Base-by-base conservation (phyloP, 1,284 basidiomycete species). In the Puccinia triticina region DNA sequence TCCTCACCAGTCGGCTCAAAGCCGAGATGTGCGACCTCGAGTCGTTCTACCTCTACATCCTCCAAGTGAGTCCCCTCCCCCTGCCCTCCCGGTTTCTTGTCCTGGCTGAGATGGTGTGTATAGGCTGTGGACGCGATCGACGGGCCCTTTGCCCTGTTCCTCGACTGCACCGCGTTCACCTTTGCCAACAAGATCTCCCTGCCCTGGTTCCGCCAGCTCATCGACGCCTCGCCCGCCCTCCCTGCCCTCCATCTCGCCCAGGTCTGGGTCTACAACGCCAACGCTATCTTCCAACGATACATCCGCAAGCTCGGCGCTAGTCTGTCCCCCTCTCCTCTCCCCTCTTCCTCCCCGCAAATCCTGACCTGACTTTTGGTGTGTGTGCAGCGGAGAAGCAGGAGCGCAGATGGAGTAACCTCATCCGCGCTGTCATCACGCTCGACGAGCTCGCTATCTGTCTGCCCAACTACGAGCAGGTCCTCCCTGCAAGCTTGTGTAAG, bases 71-170 rank as follows among this genome's bases (percentile, higher is more conserved):
- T 82, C 29, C 21, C 23, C 16, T 57, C n/a, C n/a, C n/a, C n/a
- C n/a, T 21, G 46, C 48, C 21, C 16, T 11, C 21, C 3, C 37
- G 23, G 23, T 50, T 50, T 50, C 32, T 48, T 29, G 48, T 50
- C 16, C 11, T 40, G 64, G n/a, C 64, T 40, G 64, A 66, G 76
- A 14, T 40, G 37, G 75, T 57, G 34, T 46, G 61, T 48, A 84
- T 61, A 89, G 88, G 89, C 86, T 29, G 85, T 89, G 34, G 89
- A 88, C 16, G 87, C 88, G 14, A 86, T 89, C 21, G 16, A 89
- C 3, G 84, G 73, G 2, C 83, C 75, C 10, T 83, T 77, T 40
- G 83, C 84, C 16, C 11, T 85, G 16, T 82, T 85, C 59, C 26
- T 85, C 5, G 84, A 85, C 57, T 84, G 83, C 55, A 84, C 84